Base-by-base conservation (phyloP, 1,139 yeast genomes). In the Sugiyamaella paludigena region DNA sequence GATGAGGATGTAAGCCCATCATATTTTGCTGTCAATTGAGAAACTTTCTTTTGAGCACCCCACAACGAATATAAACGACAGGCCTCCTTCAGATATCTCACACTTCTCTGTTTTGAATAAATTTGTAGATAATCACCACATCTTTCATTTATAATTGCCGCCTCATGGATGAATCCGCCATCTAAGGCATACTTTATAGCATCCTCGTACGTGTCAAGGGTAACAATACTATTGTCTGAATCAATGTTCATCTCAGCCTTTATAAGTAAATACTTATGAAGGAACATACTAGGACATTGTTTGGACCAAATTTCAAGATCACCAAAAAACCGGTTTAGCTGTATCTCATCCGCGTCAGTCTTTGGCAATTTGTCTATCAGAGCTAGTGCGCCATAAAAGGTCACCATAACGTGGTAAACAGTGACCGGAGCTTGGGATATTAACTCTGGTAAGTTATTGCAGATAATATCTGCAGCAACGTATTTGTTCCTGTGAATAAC, bases 91-190 rank as follows among this genome's bases (percentile, higher is more conserved):
- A 67, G 52, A 45, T 59, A 66, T 5, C 53, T 57, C 26, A 59
- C 46, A 19, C 67, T 43, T 34, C 65, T 51, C 40, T 56, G 53
- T 29, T 65, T 66, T 2, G 70, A 63, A n/a, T 59, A 61, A 1
- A 52, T 58, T n/a, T 62, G 62, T 11, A 78, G 59, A 79, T 80
- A 78, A 12, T 63, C 64, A 1, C 77, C 80, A 63, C 81, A 77
- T 16, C 74, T 63, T 43, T 74, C 73, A 51, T 72, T 67, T 4
- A 71, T 70, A 55, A 74, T 61, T 0, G 77, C 80, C 4, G 70
- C 71, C 47, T 76, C 80, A 34, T 70, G 66, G 58, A 68, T 63
- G 29, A 67, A 60, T 2, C 69, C 68, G 32, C 62, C 54, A 12
- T 58, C 57, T 12, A 64, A 60, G 1, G 79, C 76, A 3, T 53